These are phyloP conservation scores for Fraxinus greggii DNA, from an alignment of 305 asterid species.

Conservation along the genomic window DNA sequence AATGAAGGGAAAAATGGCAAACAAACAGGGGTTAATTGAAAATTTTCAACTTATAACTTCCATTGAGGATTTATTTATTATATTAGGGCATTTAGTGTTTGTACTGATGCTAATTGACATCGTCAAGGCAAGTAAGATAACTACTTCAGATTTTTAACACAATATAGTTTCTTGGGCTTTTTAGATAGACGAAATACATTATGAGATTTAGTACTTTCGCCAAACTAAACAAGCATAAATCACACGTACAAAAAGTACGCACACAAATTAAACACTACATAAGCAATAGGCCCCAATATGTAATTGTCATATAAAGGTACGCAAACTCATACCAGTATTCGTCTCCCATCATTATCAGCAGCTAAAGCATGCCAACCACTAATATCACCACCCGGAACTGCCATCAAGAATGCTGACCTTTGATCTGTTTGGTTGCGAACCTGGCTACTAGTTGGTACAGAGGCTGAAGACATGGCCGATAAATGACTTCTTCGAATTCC, in stretches of 20 bases:
- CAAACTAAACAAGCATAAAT: not conserved
- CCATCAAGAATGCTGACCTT: slow-evolving; percentile 47
- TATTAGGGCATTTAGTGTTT: not conserved
- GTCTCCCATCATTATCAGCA: slow-evolving; percentile 64
- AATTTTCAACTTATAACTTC: not conserved
- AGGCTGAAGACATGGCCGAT: slow-evolving; percentile 40
- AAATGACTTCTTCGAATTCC: slow-evolving; percentile 56
- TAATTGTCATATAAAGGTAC: not conserved
- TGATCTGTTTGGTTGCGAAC: slow-evolving; percentile 43
- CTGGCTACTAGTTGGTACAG: slow-evolving; percentile 46
- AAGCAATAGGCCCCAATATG: slow-evolving; percentile 1
- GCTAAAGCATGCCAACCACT: slow-evolving; percentile 62
- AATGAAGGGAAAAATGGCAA: too few relatives aligned
- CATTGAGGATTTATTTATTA: not conserved
- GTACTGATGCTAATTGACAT: not conserved
- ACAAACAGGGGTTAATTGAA: too few relatives aligned
- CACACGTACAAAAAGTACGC: not conserved
- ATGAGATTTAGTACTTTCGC: slow-evolving; percentile 1
- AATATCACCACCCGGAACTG: slow-evolving; percentile 46
- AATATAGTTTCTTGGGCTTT: not conserved
- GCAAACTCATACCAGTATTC: slow-evolving; percentile 56
- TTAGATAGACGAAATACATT: not conserved
- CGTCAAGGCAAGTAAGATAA: not conserved
- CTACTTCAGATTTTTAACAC: not conserved
- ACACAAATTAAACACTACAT: slow-evolving; percentile 7